A percentile compares a stretch with the other conserved stretches of the same genome.
phyloP scores from a whole-genome alignment of 2,329 filamentous ascomycete species.

The Colletotrichum limetticola region DNA sequence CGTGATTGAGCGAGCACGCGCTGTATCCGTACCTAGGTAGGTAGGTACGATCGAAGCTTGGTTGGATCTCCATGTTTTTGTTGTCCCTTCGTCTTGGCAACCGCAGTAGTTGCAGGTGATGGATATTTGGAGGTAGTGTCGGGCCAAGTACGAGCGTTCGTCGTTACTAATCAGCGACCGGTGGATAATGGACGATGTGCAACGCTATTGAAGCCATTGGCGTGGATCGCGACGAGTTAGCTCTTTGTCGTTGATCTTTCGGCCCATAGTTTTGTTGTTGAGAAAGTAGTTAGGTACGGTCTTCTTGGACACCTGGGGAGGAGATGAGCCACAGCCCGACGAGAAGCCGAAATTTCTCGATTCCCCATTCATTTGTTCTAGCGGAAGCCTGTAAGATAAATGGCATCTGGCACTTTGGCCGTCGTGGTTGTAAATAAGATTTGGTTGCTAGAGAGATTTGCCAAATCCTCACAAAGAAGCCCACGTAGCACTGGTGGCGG shows the following conservation, averaged over 20 bases:
- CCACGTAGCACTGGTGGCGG: not conserved
- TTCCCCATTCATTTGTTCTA: conserved; percentile 5
- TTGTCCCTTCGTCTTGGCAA: conserved; percentile 15
- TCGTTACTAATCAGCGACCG: not conserved
- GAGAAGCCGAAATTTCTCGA: conserved; percentile 19
- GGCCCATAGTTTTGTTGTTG: not conserved
- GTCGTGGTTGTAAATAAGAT: not conserved
- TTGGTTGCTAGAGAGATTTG: not conserved
- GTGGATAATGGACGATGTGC: not conserved
- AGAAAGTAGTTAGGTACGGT: not conserved
- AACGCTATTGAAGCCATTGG: conserved; percentile 2
- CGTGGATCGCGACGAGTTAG: conserved; percentile 1
- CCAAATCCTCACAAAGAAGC: not conserved
- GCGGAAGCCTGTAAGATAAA: not conserved
- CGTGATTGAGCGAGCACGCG: not conserved
- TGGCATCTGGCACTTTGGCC: not conserved
- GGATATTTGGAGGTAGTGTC: not conserved
- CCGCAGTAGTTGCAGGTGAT: not conserved
- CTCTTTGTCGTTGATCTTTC: not conserved
- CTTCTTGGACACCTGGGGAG: not conserved
- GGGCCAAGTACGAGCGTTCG: not conserved
- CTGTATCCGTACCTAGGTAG: not conserved
- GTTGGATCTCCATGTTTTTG: conserved; percentile 4
- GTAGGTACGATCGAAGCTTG: conserved; percentile 11
- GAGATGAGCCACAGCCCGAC: conserved; percentile 26